phyloP scores from a whole-genome alignment of 306 rosid species.

The Quercus bicolor region DNA sequence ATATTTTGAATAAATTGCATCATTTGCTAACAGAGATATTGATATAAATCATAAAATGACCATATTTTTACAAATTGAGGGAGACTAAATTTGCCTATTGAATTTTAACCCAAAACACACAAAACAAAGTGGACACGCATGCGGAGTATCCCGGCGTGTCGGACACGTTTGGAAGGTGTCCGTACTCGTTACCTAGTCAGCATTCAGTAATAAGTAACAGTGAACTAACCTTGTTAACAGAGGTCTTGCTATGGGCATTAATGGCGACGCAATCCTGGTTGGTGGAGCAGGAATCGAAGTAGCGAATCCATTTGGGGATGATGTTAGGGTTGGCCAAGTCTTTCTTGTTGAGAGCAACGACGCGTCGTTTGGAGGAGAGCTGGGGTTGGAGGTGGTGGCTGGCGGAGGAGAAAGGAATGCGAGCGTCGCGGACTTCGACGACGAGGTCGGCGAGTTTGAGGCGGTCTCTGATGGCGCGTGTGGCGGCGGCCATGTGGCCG shows the following conservation, averaged over 20 bases:
- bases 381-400: slow-evolving; percentile 64
- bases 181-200: too few species aligned
- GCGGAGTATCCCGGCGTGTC: too few species aligned
- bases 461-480: slow-evolving; percentile 67
- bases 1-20: too few species aligned
- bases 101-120: too few species aligned
- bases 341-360: slow-evolving; percentile 76
- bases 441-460: slow-evolving; percentile 80
- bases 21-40: too few species aligned
- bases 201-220: too few species aligned
- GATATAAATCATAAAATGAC: too few species aligned
- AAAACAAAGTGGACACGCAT: too few species aligned
- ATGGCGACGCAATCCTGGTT: slow-evolving; percentile 67
- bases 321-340: slow-evolving; percentile 88
- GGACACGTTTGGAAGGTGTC: too few species aligned
- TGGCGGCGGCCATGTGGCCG: slow-evolving; percentile 95
- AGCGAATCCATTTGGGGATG: slow-evolving; percentile 80
- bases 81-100: too few species aligned
- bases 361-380: slow-evolving; percentile 65
- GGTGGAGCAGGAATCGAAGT: slow-evolving; percentile 42
- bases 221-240: slow-evolving; percentile 55
- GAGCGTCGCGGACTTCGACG: slow-evolving; percentile 81
- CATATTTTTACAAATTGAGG: too few species aligned
- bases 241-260: slow-evolving; percentile 81
- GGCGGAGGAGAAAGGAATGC: slow-evolving; percentile 79